Evolutionary conservation across 139 green algal species (phyloP).

Genomic region (Limnomonas spitsbergensis): DNA sequence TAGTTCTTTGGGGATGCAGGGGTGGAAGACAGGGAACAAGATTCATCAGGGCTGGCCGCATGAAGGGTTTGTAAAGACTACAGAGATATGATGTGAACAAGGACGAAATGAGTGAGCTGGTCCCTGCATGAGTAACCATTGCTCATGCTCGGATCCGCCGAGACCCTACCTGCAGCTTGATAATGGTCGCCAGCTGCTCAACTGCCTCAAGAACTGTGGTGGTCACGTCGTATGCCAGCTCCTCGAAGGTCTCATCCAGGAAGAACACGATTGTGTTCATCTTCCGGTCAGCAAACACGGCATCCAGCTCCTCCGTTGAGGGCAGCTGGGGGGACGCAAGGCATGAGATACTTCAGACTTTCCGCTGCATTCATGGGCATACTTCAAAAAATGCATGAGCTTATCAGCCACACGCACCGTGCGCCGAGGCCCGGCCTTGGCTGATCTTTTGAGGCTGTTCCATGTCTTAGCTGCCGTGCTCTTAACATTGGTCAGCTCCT

Average conservation of each 20-base stretch:
- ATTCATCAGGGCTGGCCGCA: no score
- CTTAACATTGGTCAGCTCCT: slow-evolving; percentile 35
- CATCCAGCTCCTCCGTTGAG: slow-evolving; percentile 84
- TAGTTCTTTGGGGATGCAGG: no score
- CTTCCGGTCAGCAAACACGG: slow-evolving; percentile 58
- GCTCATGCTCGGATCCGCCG: no score
- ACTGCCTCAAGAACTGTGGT: slow-evolving; percentile 71
- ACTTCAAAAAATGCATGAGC: no score
- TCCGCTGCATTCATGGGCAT: no score
- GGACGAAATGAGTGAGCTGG: no score
- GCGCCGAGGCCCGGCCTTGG: slow-evolving; percentile 82
- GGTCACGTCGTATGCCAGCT: slow-evolving; percentile 82
- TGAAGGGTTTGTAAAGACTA: no score
- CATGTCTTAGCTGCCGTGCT: slow-evolving; percentile 62
- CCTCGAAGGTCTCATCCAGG: slow-evolving; percentile 95
- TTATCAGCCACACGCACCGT: no score
- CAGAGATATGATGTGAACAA: no score
- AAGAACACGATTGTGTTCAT: slow-evolving; percentile 89
- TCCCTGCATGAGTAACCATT: no score
- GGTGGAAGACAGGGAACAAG: no score
- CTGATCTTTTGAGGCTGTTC: slow-evolving; percentile 79
- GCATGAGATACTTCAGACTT: no score
- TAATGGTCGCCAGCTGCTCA: slow-evolving; percentile 79
- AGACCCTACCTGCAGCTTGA: slow-evolving; percentile 69
- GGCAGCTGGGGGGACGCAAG: slow-evolving; percentile 56